Percentiles rank a stretch among this genome's conserved stretches.
These are phyloP conservation scores for Debaryomyces nepalensis DNA, from an alignment of 1,139 yeast genomes.

Conservation along the genomic window DNA sequence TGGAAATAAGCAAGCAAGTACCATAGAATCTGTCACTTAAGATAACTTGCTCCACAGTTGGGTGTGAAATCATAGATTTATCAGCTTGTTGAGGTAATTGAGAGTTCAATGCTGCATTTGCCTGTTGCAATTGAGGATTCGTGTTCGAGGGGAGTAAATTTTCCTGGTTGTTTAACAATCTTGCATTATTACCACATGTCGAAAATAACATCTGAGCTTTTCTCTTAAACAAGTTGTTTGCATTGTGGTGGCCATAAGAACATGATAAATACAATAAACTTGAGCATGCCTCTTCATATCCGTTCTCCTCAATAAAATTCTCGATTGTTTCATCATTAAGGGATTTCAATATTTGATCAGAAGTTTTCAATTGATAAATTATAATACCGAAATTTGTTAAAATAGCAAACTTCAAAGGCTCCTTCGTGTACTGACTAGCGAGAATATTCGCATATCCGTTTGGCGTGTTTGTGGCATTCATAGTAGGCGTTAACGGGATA, in stretches of 20 bases:
- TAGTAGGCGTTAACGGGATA: conserved; percentile 67
- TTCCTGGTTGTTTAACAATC: conserved; percentile 32
- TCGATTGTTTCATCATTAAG: conserved; percentile 62
- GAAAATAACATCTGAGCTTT: conserved; percentile 57
- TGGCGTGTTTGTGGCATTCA: conserved; percentile 73
- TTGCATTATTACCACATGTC: conserved; percentile 59
- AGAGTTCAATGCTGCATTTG: conserved; percentile 10
- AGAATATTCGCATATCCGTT: conserved; percentile 81
- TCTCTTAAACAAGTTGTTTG: conserved; percentile 53
- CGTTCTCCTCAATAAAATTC: conserved; percentile 53
- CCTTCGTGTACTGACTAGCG: conserved; percentile 78
- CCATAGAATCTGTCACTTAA: conserved; percentile 94
- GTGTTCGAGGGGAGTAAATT: conserved; percentile 4
- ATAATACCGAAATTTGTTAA: conserved; percentile 80
- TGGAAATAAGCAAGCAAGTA: conserved; percentile 75
- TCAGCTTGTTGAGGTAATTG: conserved; percentile 18
- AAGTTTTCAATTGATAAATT: conserved; percentile 75
- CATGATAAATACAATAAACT: conserved; percentile 85
- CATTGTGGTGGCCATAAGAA: conserved; percentile 58
- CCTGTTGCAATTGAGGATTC: conserved; percentile 10
- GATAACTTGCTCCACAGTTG: conserved; percentile 71
- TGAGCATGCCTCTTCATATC: conserved; percentile 78
- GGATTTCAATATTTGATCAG: conserved; percentile 75
- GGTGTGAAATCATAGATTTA: conserved; percentile 27
- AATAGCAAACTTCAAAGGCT: conserved; percentile 73